Evolutionary conservation across 2,329 filamentous ascomycete species (phyloP), one percentile per base, ranked within the genome.

Genomic region (Kalmusia sp.): DNA sequence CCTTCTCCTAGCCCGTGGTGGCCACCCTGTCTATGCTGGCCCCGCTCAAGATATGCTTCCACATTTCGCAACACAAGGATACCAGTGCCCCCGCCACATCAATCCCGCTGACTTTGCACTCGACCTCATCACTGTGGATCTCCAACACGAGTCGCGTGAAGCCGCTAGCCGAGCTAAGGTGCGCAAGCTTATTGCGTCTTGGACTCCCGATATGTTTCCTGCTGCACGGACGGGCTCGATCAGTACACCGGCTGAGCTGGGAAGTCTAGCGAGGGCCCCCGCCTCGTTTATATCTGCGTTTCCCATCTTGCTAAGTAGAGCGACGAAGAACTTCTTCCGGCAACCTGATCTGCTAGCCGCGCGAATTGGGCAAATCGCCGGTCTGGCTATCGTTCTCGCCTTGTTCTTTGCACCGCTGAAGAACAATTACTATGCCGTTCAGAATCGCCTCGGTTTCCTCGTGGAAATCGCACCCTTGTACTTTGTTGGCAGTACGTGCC

Each of bases 101-200:
- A 93, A 92, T 57, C 89, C 90, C 1, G 89, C 90, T 0, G 90
- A 93, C 68, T 92, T 91, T 68, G 88, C 87, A 0, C 79, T 92
- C 6, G 89, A 93, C 62, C 79, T 92, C 44, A 90, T 93, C 46
- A 92, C 89, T 0, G 83, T 92, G 21, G 88, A 92, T 62, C 76
- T 92, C 0, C 89, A 91, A 55, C 82, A 88, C 34, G 84, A 83
- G 27, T 75, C 80, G 1, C 79, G 82, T 17, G 89, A 92, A 68
- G 79, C 79, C 1, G 80, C 84, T 37, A 90, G 84, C 46, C 80
- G 88, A 9, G 79, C 81, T 27, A 84, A 84, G 46, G 89, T 92
- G 0, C 79, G 80, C 34, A 77, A 71, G 3, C 76, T 92, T 2
- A 85, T 91, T 24, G 76, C 82, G 1, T 77, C 77, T 0, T 91